Percentiles rank a stretch among this genome's conserved stretches.
phyloP scores from a whole-genome alignment of 495 filamentous ascomycete species.

The Neohortaea acidophila region DNA sequence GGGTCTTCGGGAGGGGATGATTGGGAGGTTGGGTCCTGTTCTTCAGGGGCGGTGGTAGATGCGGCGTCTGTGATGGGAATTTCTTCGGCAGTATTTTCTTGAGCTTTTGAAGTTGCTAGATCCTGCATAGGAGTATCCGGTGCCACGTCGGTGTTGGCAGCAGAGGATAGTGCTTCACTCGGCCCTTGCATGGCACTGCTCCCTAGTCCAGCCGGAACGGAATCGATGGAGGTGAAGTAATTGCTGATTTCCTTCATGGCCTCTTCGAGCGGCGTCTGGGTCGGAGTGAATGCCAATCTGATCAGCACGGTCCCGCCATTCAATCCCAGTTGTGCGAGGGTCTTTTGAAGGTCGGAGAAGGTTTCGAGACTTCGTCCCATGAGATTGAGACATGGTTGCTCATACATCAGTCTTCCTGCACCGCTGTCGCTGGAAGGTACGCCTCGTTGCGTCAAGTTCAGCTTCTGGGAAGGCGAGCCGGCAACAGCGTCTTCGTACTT shows the following conservation, averaged over 20 bases:
- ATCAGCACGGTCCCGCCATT: constrained; percentile 69
- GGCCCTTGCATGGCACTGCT: constrained; percentile 3
- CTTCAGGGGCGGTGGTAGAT: constrained; percentile 16
- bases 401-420: constrained; percentile 70
- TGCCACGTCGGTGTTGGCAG: constrained; percentile 1
- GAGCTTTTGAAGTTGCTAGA: constrained; percentile 10
- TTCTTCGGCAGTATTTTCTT: constrained; percentile 17
- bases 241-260: constrained; percentile 66
- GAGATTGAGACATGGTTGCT: constrained; percentile 68
- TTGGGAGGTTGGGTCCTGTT: constrained; percentile 16
- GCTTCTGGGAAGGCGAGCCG: constrained; percentile 19
- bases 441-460: constrained; percentile 70
- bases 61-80: constrained; percentile 11
- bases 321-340: constrained; percentile 69
- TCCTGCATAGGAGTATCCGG: constrained; percentile 2
- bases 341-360: constrained; percentile 74
- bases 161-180: constrained; percentile 1
- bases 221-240: constrained; percentile 39
- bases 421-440: constrained; percentile 38
- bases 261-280: constrained; percentile 64
- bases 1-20: constrained; percentile 11
- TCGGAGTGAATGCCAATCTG: constrained; percentile 56
- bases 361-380: constrained; percentile 60
- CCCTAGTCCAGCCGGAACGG: constrained; percentile 2
- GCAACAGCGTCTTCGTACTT: constrained; percentile 56